Evolutionary conservation across 2,329 filamentous ascomycete genomes (phyloP).

Genomic region (Proliferodiscus dingleyae): DNA sequence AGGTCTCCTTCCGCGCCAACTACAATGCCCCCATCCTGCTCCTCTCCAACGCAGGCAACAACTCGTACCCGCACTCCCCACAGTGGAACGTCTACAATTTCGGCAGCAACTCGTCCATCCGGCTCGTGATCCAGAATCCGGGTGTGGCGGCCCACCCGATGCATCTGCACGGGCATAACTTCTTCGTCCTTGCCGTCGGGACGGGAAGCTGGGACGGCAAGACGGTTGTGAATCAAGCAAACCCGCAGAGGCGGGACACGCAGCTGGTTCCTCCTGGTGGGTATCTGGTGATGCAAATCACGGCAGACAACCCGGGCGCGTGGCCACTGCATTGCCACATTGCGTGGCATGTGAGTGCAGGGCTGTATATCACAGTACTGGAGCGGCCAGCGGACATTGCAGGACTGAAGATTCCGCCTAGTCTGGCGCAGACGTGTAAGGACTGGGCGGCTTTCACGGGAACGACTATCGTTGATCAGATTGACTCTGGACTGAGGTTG

Average conservation of each 20-base stretch:
- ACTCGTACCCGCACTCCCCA: constrained; percentile 44
- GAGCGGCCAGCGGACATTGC: constrained; percentile 35
- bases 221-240: constrained; percentile 37
- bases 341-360: constrained; percentile 42
- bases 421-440: constrained; percentile 48
- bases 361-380: constrained; percentile 36
- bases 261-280: constrained; percentile 39
- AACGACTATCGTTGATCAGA: constrained; percentile 11
- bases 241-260: constrained; percentile 48
- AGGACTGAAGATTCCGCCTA: constrained; percentile 41
- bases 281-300: constrained; percentile 42
- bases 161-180: constrained; percentile 67
- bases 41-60: constrained; percentile 46
- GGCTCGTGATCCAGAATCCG: constrained; percentile 48
- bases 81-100: constrained; percentile 55
- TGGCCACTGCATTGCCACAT: constrained; percentile 49
- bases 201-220: constrained; percentile 25
- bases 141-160: constrained; percentile 50
- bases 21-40: constrained; percentile 57
- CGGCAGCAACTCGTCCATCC: constrained; percentile 43
- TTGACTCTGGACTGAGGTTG: constrained; percentile 30
- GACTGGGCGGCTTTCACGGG: constrained; percentile 42
- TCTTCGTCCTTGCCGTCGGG: constrained; percentile 57
- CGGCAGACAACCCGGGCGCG: constrained; percentile 46
- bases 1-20: constrained; percentile 43